A percentile compares a stretch with the other conserved stretches of the same genome.
Evolutionary conservation across 768 basidiomycete species (phyloP).

Genomic region (Suillus americanus): DNA sequence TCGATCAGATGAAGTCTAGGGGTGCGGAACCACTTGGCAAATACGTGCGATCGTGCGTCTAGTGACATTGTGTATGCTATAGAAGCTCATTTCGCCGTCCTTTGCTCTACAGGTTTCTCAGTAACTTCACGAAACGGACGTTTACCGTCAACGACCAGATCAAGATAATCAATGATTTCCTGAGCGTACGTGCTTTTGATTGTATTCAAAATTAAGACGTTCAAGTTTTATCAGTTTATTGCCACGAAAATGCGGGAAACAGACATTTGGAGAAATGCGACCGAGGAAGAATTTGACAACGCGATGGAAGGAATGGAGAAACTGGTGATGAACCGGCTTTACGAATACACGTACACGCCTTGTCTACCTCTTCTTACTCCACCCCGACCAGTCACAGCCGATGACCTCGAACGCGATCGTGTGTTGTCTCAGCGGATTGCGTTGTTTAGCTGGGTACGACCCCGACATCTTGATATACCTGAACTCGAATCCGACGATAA

Average conservation of each 20-base stretch:
- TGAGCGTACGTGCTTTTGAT: slow-evolving; percentile 51
- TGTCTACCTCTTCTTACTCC: slow-evolving; percentile 66
- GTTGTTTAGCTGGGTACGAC: slow-evolving; percentile 88
- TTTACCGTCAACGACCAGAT: slow-evolving; percentile 93
- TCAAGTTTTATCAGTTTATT: slow-evolving; percentile 68
- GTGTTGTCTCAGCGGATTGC: slow-evolving; percentile 87
- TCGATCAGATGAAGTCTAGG: slow-evolving; percentile 91
- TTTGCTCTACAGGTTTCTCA: slow-evolving; percentile 66
- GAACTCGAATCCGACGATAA: slow-evolving; percentile 58
- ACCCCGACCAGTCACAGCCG: slow-evolving; percentile 79
- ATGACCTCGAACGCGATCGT: slow-evolving; percentile 95
- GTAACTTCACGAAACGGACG: slow-evolving; percentile 88
- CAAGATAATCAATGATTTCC: slow-evolving; percentile 93
- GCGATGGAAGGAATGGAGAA: slow-evolving; percentile 99
- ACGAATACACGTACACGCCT: slow-evolving; percentile 95
- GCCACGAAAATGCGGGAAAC: slow-evolving; percentile 79
- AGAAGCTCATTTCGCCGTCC: not conserved
- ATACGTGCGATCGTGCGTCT: slow-evolving; percentile 88
- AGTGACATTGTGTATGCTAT: slow-evolving; percentile 3
- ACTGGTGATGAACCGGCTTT: slow-evolving; percentile 96
- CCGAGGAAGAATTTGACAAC: slow-evolving; percentile 89
- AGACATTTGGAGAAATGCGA: slow-evolving; percentile 79
- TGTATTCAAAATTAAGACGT: not conserved
- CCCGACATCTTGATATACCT: slow-evolving; percentile 88
- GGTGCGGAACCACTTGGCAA: slow-evolving; percentile 91